Evolutionary conservation across 371 early-diverging fungal species (phyloP), one percentile per base, ranked within the genome.

Genomic region (Paraphysoderma sedebokerense): DNA sequence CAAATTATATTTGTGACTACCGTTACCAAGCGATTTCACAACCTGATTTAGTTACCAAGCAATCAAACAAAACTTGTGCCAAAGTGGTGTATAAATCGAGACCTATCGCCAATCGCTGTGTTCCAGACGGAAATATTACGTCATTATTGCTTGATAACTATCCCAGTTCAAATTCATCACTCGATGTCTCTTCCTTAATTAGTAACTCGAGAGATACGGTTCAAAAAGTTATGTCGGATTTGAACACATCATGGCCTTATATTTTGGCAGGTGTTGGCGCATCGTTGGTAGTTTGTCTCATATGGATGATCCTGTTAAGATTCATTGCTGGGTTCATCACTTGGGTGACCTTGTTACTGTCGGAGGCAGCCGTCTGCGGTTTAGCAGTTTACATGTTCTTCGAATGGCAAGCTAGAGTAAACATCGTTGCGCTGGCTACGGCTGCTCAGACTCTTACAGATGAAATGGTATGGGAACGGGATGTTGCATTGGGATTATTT

Each of bases 271-370:
- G 39, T 12, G 23, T 38, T 8, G 51, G 49, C 13, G 38, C 29
- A 22, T 17, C 35, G 7, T 20, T 52, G n/a, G 53, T 51, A 26
- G 29, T 44, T 30, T 52, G 50, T 28, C 51, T 52, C 19, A 17
- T 51, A 15, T 52, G 53, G 53, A 33, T 52, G 30, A n/a, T 52
- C 2, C 5, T 38, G 13, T 24, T 52, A 20, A 49, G 52, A n/a
- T 35, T 38, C 32, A n/a, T 51, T 44, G 37, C 13, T 5, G 45
- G 27, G 2, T 13, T 40, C 20, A 27, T 52, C 15, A 44, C 44
- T 17, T 52, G 27, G 35, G 5, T 52, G 23, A 38, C 53, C 31
- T 15, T 52, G 19, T 2, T 51, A 6, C 33, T 40, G 17, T 38
- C 51, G 22, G 31, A 36, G 34, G 33, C 22, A 22, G 52, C 26